A percentile compares a stretch with the other conserved stretches of the same genome.
phyloP scores from a whole-genome alignment of 73 alveolate species.

The Tetrahymena borealis region DNA sequence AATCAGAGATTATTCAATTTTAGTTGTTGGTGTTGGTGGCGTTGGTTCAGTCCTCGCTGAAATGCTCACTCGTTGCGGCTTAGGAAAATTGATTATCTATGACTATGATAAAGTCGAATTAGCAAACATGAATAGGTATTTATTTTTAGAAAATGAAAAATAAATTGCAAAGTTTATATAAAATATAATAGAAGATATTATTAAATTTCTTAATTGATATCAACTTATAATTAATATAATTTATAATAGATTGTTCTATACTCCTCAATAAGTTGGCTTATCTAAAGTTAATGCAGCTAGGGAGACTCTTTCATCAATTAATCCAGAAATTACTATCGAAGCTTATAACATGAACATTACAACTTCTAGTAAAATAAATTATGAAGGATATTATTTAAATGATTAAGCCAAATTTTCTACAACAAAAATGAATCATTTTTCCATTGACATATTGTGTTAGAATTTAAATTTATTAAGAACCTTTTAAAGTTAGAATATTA shows the following conservation, averaged over 20 bases:
- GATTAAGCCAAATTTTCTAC: too few relatives aligned
- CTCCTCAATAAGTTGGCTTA: slow-evolving; percentile 51
- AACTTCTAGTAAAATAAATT: slow-evolving; percentile 47
- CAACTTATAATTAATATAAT: too few relatives aligned
- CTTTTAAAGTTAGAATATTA: too few relatives aligned
- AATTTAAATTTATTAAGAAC: too few relatives aligned
- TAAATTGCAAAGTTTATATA: slow-evolving; percentile 50
- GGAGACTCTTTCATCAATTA: slow-evolving; percentile 83
- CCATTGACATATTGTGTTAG: too few relatives aligned
- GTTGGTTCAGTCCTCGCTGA: slow-evolving; percentile 98
- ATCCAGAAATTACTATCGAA: slow-evolving; percentile 95
- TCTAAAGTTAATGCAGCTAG: slow-evolving; percentile 97
- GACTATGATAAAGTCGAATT: slow-evolving; percentile 93
- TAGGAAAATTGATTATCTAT: slow-evolving; percentile 72
- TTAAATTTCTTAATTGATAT: not conserved
- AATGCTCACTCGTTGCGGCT: slow-evolving; percentile 97
- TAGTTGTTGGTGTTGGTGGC: slow-evolving; percentile 96
- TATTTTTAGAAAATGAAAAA: slow-evolving; percentile 70
- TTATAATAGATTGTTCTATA: slow-evolving; percentile 26
- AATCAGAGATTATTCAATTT: slow-evolving; percentile 65
- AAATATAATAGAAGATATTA: not conserved
- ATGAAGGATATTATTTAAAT: too few relatives aligned
- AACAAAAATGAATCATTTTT: too few relatives aligned
- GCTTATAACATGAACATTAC: slow-evolving; percentile 81
- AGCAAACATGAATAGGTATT: slow-evolving; percentile 97